phyloP scores from a whole-genome alignment of 345 rosid genomes.

The Brassica nigra region DNA sequence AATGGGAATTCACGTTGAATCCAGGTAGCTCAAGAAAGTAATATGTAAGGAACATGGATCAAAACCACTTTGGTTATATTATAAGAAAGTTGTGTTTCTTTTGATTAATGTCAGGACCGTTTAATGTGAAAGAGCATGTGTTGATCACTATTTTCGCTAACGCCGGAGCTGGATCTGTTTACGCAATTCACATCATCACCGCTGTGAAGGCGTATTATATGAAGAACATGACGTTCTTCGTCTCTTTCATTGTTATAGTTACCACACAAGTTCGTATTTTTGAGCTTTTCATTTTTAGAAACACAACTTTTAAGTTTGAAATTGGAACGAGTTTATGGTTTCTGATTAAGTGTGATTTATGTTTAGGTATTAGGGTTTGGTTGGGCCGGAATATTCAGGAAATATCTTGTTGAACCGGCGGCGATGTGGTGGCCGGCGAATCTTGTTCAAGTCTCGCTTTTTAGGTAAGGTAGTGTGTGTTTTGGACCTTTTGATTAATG shows the following conservation, averaged over 20 bases:
- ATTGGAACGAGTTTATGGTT: background rate
- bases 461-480: constrained; percentile 52
- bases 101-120: constrained; percentile 55
- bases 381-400: constrained; percentile 96
- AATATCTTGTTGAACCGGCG: constrained; percentile 89
- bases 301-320: background rate
- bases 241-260: constrained; percentile 73
- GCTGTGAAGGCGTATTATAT: constrained; percentile 88
- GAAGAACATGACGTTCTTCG: constrained; percentile 75
- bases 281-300: background rate
- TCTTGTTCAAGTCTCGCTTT: constrained; percentile 96
- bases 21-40: constrained; percentile 42
- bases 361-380: constrained; percentile 93
- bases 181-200: constrained; percentile 82
- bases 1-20: constrained; percentile 78
- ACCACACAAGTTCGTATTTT: constrained; percentile 74
- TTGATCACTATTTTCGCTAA: constrained; percentile 91
- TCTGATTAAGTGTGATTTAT: constrained; percentile 37
- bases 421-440: constrained; percentile 99
- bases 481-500: background rate
- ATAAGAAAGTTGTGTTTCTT: background rate
- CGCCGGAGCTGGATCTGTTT: constrained; percentile 93
- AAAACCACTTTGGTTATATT: background rate
- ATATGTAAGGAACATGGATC: background rate
- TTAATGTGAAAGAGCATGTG: constrained; percentile 95